phyloP scores from a whole-genome alignment of 495 filamentous ascomycete genomes.

The Penicillium chermesinum region DNA sequence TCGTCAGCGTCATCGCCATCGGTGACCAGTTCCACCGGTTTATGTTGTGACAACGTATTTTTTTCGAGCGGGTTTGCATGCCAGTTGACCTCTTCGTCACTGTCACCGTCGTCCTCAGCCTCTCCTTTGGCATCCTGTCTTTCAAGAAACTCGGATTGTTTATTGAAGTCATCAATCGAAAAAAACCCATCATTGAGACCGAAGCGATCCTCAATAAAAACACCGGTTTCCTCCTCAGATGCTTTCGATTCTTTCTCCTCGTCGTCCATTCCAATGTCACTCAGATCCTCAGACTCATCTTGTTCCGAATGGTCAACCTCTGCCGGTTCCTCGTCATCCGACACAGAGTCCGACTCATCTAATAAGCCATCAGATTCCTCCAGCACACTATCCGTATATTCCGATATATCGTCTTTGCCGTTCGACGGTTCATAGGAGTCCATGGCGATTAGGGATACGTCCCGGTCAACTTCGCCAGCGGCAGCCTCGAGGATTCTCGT shows the following conservation, averaged over 20 bases:
- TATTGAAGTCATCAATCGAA: constrained; percentile 97
- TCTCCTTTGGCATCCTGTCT: constrained; percentile 68
- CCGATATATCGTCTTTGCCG: constrained; percentile 1
- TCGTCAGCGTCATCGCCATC: constrained; percentile 58
- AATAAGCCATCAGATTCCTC: constrained; percentile 22
- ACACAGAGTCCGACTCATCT: constrained; percentile 20
- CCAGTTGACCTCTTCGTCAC: constrained; percentile 87
- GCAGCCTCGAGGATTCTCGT: constrained; percentile 56
- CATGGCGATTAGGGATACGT: constrained; percentile 20
- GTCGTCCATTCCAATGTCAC: constrained; percentile 16
- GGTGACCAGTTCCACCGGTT: too few species aligned
- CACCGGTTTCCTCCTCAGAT: constrained; percentile 31
- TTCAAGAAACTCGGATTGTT: constrained; percentile 79
- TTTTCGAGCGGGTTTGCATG: constrained; percentile 60
- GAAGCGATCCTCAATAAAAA: constrained; percentile 54
- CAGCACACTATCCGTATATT: not conserved
- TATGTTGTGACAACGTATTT: too few species aligned
- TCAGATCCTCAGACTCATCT: constrained; percentile 10
- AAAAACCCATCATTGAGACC: constrained; percentile 95
- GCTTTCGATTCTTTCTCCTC: constrained; percentile 15
- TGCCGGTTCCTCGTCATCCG: constrained; percentile 19
- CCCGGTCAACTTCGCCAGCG: constrained; percentile 29
- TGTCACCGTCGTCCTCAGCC: constrained; percentile 53
- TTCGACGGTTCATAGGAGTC: constrained; percentile 3
- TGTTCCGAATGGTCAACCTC: constrained; percentile 14